phyloP scores from a whole-genome alignment of 75 land plant genomes.

The Gnetum montanum region DNA sequence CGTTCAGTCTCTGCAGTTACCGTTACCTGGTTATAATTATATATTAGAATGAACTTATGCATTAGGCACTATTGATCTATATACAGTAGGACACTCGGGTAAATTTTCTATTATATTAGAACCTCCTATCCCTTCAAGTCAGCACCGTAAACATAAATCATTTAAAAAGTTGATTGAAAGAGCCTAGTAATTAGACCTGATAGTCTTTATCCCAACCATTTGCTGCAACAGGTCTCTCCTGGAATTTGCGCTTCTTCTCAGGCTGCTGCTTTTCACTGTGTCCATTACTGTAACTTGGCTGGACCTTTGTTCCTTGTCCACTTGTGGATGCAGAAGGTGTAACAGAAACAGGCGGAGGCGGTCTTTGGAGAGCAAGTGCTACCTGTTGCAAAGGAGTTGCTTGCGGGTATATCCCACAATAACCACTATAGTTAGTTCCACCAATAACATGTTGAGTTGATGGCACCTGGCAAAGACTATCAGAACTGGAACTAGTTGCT shows the following conservation, averaged over 20 bases:
- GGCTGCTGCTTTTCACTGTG: constrained; percentile 29
- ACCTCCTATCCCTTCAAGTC: too few species aligned
- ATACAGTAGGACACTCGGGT: too few species aligned
- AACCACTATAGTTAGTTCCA: constrained; percentile 68
- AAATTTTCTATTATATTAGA: too few species aligned
- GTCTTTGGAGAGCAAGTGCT: constrained; percentile 62
- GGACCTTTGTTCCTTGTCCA: constrained; percentile 9
- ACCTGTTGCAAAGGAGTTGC: constrained; percentile 88
- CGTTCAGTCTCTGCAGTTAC: constrained; percentile 4
- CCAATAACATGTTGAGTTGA: constrained; percentile 4
- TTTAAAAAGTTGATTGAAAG: too few species aligned
- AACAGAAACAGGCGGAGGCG: constrained; percentile 30
- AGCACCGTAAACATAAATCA: too few species aligned
- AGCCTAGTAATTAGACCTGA: too few species aligned
- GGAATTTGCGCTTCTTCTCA: constrained; percentile 63
- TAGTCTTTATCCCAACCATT: constrained; percentile 20
- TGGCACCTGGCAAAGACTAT: constrained; percentile 10
- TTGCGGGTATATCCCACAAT: constrained; percentile 89
- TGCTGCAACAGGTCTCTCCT: constrained; percentile 52
- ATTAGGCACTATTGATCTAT: not conserved
- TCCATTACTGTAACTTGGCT: constrained; percentile 9
- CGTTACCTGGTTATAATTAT: constrained; percentile 4
- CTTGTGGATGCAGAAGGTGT: constrained; percentile 10
- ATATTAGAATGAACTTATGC: constrained; percentile 10
- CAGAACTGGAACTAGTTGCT: too few species aligned